Evolutionary conservation across 352 stramenopile species (phyloP), one percentile per base, ranked within the genome.

Genomic region (Plasmopara viticola): DNA sequence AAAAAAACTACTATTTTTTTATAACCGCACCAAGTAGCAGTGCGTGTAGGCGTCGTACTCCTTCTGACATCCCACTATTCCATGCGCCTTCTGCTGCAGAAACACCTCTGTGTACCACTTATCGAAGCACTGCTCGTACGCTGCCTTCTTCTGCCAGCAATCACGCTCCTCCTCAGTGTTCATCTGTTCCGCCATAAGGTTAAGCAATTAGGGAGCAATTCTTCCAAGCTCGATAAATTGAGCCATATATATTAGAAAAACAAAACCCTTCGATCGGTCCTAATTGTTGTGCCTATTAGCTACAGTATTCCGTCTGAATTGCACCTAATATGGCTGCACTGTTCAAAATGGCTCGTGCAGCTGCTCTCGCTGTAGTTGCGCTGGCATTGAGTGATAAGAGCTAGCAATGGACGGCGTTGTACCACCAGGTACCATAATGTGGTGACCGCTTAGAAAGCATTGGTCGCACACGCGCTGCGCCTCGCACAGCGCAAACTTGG

Each of bases 41-140:
- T 70, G 68, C 41, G 56, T 72, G 56, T 94, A 94, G 6, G 72
- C 72, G 38, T 85, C 74, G 67, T 94, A 94, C 64, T 91, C 77
- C 35, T 87, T 69, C 54, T 86, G 67, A 44, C 83, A 94, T 46
- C 83, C 83, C 12, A 90, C 60, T 51, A 83, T 60, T 48, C 78
- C 78, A 31, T 84, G 46, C 31, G 76, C 80, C 52, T 88, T 91
- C 41, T 87, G 66, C 68, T 89, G 78, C 15, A 94, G 62, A 53
- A 94, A 94, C 28, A 91, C 70, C 34, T 91, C 68, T 44, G 79
- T 87, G 65, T 91, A 94, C 83, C 83, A 94, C 62, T 77, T 69
- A 55, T 94, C 83, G 66, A 94, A 94, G 70, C 83, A 94, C 53
- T 90, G 76, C 56, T 94, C 83, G 56, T 71, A 89, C 66, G 62